Conservation (phyloP, 495 filamentous ascomycete genomes). For the Pyrenopolyporus hunteri region DNA sequence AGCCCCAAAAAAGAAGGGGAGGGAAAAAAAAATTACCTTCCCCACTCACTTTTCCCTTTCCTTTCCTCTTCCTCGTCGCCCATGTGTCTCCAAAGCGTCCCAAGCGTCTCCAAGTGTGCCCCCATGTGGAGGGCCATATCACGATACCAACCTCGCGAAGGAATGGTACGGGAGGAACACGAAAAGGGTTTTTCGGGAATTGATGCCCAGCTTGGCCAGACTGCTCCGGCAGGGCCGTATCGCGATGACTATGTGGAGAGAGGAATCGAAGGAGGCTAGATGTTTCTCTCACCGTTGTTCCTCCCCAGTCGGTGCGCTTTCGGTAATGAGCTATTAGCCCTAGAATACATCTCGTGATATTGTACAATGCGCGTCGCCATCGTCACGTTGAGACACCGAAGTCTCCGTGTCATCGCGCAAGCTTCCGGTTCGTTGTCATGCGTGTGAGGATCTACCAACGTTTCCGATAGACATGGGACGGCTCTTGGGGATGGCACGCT, state of each 20-base stretch:
- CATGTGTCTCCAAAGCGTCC: no score
- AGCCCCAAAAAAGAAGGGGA: not conserved
- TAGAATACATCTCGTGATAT: conserved; percentile 38
- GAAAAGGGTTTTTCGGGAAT: conserved; percentile 12
- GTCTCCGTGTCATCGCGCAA: conserved; percentile 32
- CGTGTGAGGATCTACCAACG: conserved; percentile 26
- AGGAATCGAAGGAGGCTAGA: conserved; percentile 19
- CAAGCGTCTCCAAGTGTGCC: no score
- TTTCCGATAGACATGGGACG: conserved; percentile 25
- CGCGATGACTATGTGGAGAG: conserved; percentile 21
- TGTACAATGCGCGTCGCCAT: conserved; percentile 28
- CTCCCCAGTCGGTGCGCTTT: conserved; percentile 34
- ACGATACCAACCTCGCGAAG: conserved; percentile 17
- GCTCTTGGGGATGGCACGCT: conserved; percentile 23
- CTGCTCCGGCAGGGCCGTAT: conserved; percentile 12
- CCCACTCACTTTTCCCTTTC: conserved; percentile 14
- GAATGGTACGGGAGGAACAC: conserved; percentile 1
- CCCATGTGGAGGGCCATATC: conserved; percentile 17
- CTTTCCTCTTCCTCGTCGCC: not conserved
- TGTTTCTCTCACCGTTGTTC: conserved; percentile 31
- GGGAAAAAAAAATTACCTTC: conserved; percentile 5
- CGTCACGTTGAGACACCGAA: conserved; percentile 30
- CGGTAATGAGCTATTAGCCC: conserved; percentile 33
- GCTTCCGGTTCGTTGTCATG: conserved; percentile 38
- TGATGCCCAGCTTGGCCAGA: conserved; percentile 17